phyloP scores from a whole-genome alignment of 768 basidiomycete genomes.

The Holtermanniella nyarrowii region DNA sequence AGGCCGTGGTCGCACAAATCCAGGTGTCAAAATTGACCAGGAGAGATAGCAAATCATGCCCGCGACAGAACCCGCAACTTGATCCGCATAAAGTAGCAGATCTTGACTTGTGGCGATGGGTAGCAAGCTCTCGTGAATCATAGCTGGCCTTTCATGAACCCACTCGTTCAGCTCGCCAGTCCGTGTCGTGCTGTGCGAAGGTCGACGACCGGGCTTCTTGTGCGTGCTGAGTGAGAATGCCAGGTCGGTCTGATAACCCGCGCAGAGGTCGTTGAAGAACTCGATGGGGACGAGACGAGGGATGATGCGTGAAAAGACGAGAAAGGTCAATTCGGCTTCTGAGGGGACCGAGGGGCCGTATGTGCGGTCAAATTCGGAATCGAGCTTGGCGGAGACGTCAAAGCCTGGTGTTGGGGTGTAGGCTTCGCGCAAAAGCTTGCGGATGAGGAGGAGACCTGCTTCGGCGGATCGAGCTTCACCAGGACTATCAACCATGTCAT shows the following conservation, averaged over 20 bases:
- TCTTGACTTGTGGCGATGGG: constrained; percentile 38
- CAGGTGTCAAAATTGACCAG: constrained; percentile 20
- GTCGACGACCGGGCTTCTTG: not conserved
- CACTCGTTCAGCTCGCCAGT: not conserved
- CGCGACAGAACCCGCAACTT: constrained; percentile 42
- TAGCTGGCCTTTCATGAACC: not conserved
- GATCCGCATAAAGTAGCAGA: constrained; percentile 39
- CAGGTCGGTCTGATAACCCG: constrained; percentile 35
- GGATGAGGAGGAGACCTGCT: not conserved
- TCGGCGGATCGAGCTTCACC: not conserved
- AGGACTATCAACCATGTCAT: constrained; percentile 33
- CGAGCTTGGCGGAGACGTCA: not conserved
- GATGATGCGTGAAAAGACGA: constrained; percentile 27
- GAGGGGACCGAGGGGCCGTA: not conserved
- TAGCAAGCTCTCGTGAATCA: constrained; percentile 6
- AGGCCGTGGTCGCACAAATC: not conserved
- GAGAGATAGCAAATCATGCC: constrained; percentile 41
- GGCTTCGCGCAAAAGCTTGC: not conserved
- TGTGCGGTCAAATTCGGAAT: not conserved
- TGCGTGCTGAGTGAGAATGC: constrained; percentile 13
- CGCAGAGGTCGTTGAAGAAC: constrained; percentile 34
- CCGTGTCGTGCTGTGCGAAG: not conserved
- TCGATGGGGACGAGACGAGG: constrained; percentile 29
- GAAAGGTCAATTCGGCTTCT: constrained; percentile 20
- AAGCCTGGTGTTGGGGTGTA: not conserved